Percentiles rank a stretch among this genome's conserved stretches.
Evolutionary conservation across 2,329 filamentous ascomycete species (phyloP).

Genomic region (Samsoniella hepiali): DNA sequence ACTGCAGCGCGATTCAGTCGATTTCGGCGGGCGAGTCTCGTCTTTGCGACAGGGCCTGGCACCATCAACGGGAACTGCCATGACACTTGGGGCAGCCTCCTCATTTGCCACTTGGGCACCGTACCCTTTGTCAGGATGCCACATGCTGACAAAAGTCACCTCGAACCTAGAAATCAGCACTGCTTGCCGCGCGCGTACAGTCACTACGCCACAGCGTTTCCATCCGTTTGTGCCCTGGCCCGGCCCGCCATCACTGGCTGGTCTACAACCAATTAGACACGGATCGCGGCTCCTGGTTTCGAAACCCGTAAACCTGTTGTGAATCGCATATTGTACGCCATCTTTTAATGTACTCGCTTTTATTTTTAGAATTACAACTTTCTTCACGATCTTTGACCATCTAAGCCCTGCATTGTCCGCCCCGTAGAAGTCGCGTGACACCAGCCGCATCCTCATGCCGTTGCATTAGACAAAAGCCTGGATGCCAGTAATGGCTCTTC

Average conservation of each 20-base stretch:
- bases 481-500: constrained; percentile 67
- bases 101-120: neutral
- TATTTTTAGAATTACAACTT: constrained; percentile 10
- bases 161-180: neutral
- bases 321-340: constrained; percentile 4
- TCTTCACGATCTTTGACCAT: neutral
- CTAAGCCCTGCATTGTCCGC: neutral
- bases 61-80: neutral
- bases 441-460: neutral
- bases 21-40: neutral
- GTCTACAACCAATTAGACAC: neutral
- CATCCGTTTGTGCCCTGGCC: neutral
- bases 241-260: neutral
- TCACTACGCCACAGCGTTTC: constrained; percentile 4
- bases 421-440: neutral
- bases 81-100: neutral
- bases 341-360: neutral
- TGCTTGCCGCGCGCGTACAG: constrained; percentile 13
- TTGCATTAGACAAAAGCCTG: constrained; percentile 68
- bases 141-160: neutral
- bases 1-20: constrained; percentile 4
- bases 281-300: neutral
- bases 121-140: neutral
- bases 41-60: neutral
- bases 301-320: neutral